Evolutionary conservation across 2,329 filamentous ascomycete species (phyloP).

Genomic region (Cercospora sp.): DNA sequence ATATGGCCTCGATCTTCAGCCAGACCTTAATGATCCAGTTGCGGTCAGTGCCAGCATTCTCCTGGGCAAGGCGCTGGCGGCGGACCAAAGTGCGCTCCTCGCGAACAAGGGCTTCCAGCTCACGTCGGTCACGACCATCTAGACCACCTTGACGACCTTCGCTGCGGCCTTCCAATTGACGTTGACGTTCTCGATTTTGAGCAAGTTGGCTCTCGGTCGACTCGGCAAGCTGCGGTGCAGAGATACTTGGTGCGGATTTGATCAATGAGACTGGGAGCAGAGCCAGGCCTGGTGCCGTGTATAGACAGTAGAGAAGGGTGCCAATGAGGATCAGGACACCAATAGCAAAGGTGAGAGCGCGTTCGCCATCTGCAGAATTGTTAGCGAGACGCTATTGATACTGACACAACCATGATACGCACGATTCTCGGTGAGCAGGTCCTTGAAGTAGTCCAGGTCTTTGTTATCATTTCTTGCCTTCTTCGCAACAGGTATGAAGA

Average conservation of each 20-base stretch:
- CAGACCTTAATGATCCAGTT: slow-evolving; percentile 72
- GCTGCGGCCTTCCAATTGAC: slow-evolving; percentile 84
- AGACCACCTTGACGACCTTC: slow-evolving; percentile 72
- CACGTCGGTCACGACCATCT: slow-evolving; percentile 80
- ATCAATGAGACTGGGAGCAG: slow-evolving; percentile 87
- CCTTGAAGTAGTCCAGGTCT: slow-evolving; percentile 90
- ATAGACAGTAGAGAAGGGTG: slow-evolving; percentile 80
- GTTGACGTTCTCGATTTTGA: slow-evolving; percentile 85
- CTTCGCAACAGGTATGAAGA: slow-evolving; percentile 84
- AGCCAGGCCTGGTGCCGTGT: slow-evolving; percentile 85
- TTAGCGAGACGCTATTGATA: slow-evolving; percentile 15
- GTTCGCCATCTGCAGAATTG: slow-evolving; percentile 69
- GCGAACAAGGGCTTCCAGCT: slow-evolving; percentile 80
- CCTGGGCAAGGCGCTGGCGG: slow-evolving; percentile 81
- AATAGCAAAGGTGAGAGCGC: slow-evolving; percentile 84
- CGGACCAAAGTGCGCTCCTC: slow-evolving; percentile 92
- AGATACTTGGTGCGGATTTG: slow-evolving; percentile 85
- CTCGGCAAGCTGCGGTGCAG: slow-evolving; percentile 74
- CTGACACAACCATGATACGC: slow-evolving; percentile 37
- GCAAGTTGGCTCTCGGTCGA: slow-evolving; percentile 79
- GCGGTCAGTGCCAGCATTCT: slow-evolving; percentile 75
- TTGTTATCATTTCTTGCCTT: slow-evolving; percentile 64
- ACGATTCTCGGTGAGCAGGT: slow-evolving; percentile 78
- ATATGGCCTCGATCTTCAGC: slow-evolving; percentile 77
- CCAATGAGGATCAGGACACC: slow-evolving; percentile 87